A percentile compares a stretch with the other conserved stretches of the same genome.
phyloP scores from a whole-genome alignment of 192 early-diverging fungal genomes.

The Coemansia sp. region DNA sequence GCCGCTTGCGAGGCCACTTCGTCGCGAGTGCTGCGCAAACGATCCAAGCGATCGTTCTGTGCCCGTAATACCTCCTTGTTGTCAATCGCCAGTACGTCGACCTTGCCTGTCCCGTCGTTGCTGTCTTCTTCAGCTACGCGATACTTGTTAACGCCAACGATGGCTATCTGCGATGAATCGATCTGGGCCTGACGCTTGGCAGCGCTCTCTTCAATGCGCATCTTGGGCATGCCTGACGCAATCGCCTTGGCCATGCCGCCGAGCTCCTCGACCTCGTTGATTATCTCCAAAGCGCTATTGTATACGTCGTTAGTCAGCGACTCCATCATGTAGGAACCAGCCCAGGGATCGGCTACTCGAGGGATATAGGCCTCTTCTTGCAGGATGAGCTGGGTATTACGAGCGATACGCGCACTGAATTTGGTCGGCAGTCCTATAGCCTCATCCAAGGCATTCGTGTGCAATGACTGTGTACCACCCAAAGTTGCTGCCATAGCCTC shows the following conservation, averaged over 20 bases:
- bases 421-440: conserved; percentile 86
- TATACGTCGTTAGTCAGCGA: conserved; percentile 80
- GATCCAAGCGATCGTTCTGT: conserved; percentile 67
- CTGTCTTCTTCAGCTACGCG: conserved; percentile 60
- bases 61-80: conserved; percentile 71
- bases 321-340: conserved; percentile 93
- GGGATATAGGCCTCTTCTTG: conserved; percentile 88
- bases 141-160: conserved; percentile 94
- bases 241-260: conserved; percentile 94
- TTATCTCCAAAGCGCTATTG: conserved; percentile 64
- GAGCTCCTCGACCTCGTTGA: conserved; percentile 79
- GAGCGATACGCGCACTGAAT: conserved; percentile 82
- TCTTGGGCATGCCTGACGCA: conserved; percentile 84
- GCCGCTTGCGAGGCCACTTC: conserved; percentile 50
- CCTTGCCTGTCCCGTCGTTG: conserved; percentile 14
- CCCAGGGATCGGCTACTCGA: conserved; percentile 90
- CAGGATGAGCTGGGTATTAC: conserved; percentile 89
- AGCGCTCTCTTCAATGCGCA: conserved; percentile 84
- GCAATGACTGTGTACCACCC: conserved; percentile 89
- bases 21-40: conserved; percentile 60
- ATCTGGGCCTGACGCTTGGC: conserved; percentile 87
- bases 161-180: conserved; percentile 81
- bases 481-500: conserved; percentile 92
- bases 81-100: conserved; percentile 74
- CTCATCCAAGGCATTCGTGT: conserved; percentile 91